Conservation (phyloP, 345 rosid genomes). For the Murraya paniculata region DNA sequence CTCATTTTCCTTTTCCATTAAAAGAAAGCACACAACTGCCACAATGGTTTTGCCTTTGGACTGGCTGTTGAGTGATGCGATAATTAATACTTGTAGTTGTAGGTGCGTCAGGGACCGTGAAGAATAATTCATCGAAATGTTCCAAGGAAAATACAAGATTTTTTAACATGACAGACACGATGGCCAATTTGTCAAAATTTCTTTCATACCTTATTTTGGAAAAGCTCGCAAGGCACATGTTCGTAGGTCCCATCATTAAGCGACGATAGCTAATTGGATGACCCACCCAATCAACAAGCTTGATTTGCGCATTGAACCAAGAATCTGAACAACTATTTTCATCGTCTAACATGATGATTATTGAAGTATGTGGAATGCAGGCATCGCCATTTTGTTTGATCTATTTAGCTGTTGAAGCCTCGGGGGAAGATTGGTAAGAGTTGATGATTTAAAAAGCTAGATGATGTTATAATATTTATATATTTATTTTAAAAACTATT, state of each 20-base stretch:
- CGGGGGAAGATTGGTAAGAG: no score
- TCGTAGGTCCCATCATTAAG: background rate
- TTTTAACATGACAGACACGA: background rate
- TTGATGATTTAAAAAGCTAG: background rate
- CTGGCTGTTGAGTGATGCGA: background rate
- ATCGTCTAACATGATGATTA: no score
- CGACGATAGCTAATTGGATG: background rate
- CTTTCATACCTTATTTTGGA: background rate
- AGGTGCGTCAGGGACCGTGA: background rate
- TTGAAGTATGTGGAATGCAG: no score
- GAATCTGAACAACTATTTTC: background rate
- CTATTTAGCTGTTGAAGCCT: no score
- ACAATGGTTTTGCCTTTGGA: background rate
- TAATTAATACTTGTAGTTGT: background rate
- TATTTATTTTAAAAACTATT: no score
- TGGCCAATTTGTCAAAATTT: background rate
- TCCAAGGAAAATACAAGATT: background rate
- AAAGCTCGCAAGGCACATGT: conserved; percentile 8
- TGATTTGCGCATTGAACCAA: no score
- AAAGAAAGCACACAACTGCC: background rate
- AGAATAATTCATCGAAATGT: background rate
- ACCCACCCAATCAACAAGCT: background rate
- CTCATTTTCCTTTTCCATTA: background rate
- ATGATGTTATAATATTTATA: rapidly evolving
- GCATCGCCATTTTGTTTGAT: no score